These are phyloP conservation scores for Oryza brachyantha DNA, from an alignment of 176 grass and related monocot genomes.

Conservation along the genomic window DNA sequence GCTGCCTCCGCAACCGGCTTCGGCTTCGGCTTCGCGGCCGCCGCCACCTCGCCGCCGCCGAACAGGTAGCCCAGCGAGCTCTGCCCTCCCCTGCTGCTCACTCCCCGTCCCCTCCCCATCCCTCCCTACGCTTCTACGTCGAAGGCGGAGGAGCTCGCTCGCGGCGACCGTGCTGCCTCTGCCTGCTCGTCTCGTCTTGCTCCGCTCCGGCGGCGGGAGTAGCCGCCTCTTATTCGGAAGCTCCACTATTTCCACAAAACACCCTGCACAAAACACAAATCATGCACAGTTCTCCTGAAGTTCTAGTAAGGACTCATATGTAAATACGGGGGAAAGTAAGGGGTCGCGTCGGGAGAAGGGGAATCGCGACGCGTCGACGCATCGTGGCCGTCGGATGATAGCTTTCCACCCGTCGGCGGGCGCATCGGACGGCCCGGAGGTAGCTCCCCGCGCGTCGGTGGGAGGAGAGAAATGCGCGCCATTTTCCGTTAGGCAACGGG, in stretches of 20 bases:
- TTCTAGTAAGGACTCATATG: accelerated
- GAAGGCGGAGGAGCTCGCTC: not conserved
- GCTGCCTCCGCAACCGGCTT: not conserved
- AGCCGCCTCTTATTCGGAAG: not conserved
- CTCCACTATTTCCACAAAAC: not conserved
- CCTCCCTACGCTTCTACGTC: not conserved
- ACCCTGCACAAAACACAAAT: not conserved
- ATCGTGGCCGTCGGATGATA: not conserved
- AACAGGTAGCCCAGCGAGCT: conserved; percentile 74
- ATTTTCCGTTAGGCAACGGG: conserved; percentile 17
- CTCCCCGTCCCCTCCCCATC: not conserved
- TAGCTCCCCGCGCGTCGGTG: not conserved
- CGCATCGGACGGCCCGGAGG: not conserved
- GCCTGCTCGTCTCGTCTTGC: no score
- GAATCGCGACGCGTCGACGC: no score
- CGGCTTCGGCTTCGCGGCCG: conserved; percentile 12
- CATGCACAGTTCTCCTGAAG: not conserved
- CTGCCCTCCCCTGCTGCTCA: conserved; percentile 60
- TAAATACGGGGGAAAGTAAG: not conserved
- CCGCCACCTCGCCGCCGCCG: conserved; percentile 35
- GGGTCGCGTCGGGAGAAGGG: no score
- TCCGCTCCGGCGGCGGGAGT: no score
- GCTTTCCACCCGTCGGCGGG: not conserved
- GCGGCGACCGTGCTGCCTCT: not conserved
- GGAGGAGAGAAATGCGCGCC: not conserved